Base-by-base conservation (phyloP, 306 rosid genomes). In the Spatholobus suberectus region DNA sequence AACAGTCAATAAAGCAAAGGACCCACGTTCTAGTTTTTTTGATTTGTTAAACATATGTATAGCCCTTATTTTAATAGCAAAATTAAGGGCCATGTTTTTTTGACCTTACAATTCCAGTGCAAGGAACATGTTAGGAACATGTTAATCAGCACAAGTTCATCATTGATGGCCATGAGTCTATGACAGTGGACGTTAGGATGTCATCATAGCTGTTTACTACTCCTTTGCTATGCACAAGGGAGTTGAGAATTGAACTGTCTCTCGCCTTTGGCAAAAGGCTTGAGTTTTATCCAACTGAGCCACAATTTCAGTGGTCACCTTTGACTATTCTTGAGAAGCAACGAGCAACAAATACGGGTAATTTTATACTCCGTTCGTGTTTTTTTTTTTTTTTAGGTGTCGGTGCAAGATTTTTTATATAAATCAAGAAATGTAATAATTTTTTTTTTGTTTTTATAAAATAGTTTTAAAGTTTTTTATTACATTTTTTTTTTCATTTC, bases 1-100 rank as follows among this genome's bases (percentile, higher is more conserved):
- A 46, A 29, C 73, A 0, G 41, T 73, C 63, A 57, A 57, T 55
- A 70, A 80, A 58, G 77, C 62, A 21, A 58, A 80, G 38, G 72
- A 27, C 84, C 84, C 78, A 71, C 38, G 8, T 70, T 69, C 66
- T 24, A 34, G 10, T 8, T 51, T 65, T 29, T 5, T 15, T 37
- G 4, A 15, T 68, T 54, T 38, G 4, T 23, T 14, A 7, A 49
- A 17, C 23, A 18, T 43, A 2, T 12, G 0, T 5, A 14, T 51
- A 3, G 17, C 41, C 29, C 66, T 29, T 81, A 70, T 40, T 32
- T 72, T 81, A 32, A 58, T 13, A 3, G 55, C 7, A 70, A 80
- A 57, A 24, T 21, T 24, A 32, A 13, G 4, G 5, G 21, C 21
- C 23, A 38, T 63, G n/a, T 8, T 18, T 67, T 40, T 32, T 46